Evolutionary conservation across 1,139 yeast species (phyloP), one percentile per base, ranked within the genome.

Genomic region (Arxiozyma heterogenica): DNA sequence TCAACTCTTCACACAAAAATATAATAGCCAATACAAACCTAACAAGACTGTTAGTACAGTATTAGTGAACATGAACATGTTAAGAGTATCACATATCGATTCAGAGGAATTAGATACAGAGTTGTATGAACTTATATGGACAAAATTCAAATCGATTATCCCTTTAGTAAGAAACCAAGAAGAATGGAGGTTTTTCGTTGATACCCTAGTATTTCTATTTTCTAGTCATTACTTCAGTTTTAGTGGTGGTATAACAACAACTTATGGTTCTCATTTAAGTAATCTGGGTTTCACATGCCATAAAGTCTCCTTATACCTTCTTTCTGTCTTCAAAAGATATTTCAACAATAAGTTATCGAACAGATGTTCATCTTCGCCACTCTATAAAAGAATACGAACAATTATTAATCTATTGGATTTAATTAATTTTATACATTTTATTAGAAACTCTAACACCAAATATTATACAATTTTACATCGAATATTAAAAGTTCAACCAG

Each of bases 201-300:
- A 63, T 15, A 49, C 63, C 2, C 41, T 64, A 30, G 57, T 63
- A 17, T 64, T 61, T 49, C 25, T 55, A 15, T 55, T 57, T 47
- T 55, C 63, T 2, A 41, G 66, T 4, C 57, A 51, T 21, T 52
- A 48, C 34, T 20, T 42, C 11, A 45, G 25, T 25, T 30, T 2
- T 44, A 42, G 15, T 20, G 22, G 17, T 22, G 50, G 4, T 54
- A 45, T 45, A 30, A 45, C 61, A 12, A 45, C 51, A 12, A 65
- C 69, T 5, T 65, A 65, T 49, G 65, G 65, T n/a, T 60, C 68
- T 1, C 53, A 55, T 21, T 54, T 65, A 17, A 63, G 64, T 48
- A 63, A 64, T 6, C 54, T 59, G 1, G 49, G 48, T 1, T 64
- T 57, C 49, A 52, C 30, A 7, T 56, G 63, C 48, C 47, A 52